These are phyloP conservation scores for Penicillium psychrosexuale DNA, from an alignment of 2,329 filamentous ascomycete genomes.

Conservation along the genomic window DNA sequence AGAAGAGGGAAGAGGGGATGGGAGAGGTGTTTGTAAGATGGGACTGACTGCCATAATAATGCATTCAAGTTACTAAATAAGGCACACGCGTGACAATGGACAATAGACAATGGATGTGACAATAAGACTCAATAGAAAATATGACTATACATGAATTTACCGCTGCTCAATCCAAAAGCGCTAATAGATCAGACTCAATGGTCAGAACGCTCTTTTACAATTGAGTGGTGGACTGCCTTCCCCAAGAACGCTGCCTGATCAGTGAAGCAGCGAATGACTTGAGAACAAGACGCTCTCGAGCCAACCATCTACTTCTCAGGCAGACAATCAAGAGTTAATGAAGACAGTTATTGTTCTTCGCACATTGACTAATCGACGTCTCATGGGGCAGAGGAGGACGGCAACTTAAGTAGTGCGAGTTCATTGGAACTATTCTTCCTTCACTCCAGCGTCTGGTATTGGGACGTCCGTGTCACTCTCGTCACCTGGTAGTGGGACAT, in stretches of 20 bases:
- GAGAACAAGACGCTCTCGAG: conserved; percentile 35
- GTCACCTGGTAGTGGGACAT: conserved; percentile 58
- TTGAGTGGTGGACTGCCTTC: conserved; percentile 32
- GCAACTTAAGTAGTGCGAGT: conserved; percentile 93
- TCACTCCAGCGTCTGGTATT: conserved; percentile 29
- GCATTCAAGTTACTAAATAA: background rate
- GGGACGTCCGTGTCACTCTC: conserved; percentile 50
- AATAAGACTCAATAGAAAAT: background rate
- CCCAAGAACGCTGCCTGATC: conserved; percentile 25
- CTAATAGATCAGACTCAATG: conserved; percentile 11
- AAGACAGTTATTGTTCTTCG: conserved; percentile 62
- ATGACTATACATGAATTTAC: conserved; percentile 24
- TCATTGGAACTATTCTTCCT: conserved; percentile 38
- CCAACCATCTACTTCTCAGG: conserved; percentile 27
- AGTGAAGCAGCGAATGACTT: conserved; percentile 22
- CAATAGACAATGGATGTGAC: background rate
- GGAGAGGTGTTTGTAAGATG: background rate
- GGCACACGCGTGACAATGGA: background rate
- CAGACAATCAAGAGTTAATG: conserved; percentile 29
- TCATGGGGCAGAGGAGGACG: conserved; percentile 71
- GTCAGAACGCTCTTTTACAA: conserved; percentile 20
- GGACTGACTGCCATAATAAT: background rate
- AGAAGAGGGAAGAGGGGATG: background rate
- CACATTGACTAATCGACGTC: conserved; percentile 96
- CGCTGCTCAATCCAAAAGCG: conserved; percentile 31